Percentiles rank a stretch among this genome's conserved stretches.
Evolutionary conservation across 1,284 basidiomycete genomes (phyloP).

Genomic region (Irpex sp.): DNA sequence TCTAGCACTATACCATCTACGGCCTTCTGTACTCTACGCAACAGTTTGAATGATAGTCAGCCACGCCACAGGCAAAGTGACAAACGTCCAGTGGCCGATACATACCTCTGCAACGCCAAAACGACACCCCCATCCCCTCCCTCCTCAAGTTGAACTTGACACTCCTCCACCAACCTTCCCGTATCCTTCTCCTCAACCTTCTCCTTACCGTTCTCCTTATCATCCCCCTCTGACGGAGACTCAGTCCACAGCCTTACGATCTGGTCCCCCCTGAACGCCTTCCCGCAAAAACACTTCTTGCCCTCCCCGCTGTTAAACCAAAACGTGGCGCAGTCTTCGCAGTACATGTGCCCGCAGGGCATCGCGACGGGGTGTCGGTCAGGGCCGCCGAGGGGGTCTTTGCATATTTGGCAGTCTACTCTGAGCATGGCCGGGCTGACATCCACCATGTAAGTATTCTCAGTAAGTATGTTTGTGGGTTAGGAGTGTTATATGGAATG

Average conservation of each 20-base stretch:
- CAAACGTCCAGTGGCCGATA: too few relatives aligned
- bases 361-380: slow-evolving; percentile 18
- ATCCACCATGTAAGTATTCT: too few relatives aligned
- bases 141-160: too few relatives aligned
- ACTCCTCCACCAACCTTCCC: too few relatives aligned
- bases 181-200: too few relatives aligned
- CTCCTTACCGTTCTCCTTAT: too few relatives aligned
- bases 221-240: too few relatives aligned
- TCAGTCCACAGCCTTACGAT: slow-evolving; percentile 21
- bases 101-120: background rate
- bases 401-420: background rate
- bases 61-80: too few relatives aligned
- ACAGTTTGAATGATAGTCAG: background rate
- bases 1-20: background rate
- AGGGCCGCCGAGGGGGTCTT: background rate
- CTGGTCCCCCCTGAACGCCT: slow-evolving; percentile 15
- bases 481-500: too few relatives aligned
- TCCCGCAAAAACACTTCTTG: slow-evolving; percentile 23
- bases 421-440: background rate
- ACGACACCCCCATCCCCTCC: background rate
- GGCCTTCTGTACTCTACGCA: background rate
- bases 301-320: slow-evolving; percentile 18
- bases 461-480: too few relatives aligned
- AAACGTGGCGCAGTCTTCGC: slow-evolving; percentile 25
- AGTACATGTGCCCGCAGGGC: slow-evolving; percentile 28